phyloP scores from a whole-genome alignment of 179 eudicot species.

The Silene noctiflora region DNA sequence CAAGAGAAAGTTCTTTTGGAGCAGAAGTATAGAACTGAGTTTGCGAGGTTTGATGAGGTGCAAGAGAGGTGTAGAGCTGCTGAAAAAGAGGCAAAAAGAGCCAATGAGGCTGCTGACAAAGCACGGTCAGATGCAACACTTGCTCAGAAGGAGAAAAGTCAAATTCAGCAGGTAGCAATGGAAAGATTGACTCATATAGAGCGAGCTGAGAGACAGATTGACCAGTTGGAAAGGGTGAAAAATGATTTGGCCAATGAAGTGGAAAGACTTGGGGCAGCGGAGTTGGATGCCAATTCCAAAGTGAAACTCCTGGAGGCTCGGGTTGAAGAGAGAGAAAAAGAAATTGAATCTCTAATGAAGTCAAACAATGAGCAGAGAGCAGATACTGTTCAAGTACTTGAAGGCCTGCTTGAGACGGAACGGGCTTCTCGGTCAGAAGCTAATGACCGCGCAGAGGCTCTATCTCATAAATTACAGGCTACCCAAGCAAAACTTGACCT shows the following conservation, averaged over 20 bases:
- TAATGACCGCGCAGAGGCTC: slow-evolving; percentile 75
- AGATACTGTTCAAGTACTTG: slow-evolving; percentile 70
- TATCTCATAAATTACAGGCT: slow-evolving; percentile 74
- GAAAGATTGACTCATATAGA: slow-evolving; percentile 74
- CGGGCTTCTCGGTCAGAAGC: slow-evolving; percentile 83
- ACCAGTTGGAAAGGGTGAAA: slow-evolving; percentile 56
- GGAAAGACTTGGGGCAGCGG: slow-evolving; percentile 52
- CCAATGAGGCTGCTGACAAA: slow-evolving; percentile 75
- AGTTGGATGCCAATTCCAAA: slow-evolving; percentile 62
- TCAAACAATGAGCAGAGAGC: slow-evolving; percentile 84
- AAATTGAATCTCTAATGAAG: slow-evolving; percentile 65
- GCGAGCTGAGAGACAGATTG: slow-evolving; percentile 70
- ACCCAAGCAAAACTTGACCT: slow-evolving; percentile 77
- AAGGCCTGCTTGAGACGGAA: slow-evolving; percentile 67
- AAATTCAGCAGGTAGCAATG: slow-evolving; percentile 60
- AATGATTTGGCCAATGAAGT: slow-evolving; percentile 46
- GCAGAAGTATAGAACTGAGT: slow-evolving; percentile 71
- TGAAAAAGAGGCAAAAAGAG: slow-evolving; percentile 83
- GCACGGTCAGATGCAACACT: slow-evolving; percentile 73
- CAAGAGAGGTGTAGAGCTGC: slow-evolving; percentile 77
- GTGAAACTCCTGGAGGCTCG: slow-evolving; percentile 68
- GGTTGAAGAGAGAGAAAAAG: slow-evolving; percentile 85
- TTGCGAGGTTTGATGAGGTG: slow-evolving; percentile 69
- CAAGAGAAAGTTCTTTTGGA: slow-evolving; percentile 75
- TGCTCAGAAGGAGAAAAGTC: slow-evolving; percentile 70